Conservation (phyloP, 805 yeast genomes). For the Wickerhamiella australiensis region DNA sequence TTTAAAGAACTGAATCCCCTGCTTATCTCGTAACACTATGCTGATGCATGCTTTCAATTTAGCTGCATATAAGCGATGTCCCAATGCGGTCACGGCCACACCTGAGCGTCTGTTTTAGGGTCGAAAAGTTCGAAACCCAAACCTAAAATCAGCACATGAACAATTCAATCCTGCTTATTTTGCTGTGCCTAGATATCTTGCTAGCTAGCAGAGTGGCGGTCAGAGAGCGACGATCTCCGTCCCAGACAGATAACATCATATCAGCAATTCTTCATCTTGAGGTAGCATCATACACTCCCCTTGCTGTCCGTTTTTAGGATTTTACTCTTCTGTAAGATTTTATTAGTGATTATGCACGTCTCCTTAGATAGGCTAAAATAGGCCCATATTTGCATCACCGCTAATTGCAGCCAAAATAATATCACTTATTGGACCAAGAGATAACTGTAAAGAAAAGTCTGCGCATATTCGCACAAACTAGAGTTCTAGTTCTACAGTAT, state of each 20-base stretch:
- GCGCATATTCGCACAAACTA: no score
- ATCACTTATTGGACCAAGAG: background rate
- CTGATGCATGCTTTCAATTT: background rate
- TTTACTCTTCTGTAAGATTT: no score
- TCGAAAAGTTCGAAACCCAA: background rate
- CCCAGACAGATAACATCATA: no score
- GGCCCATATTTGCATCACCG: background rate
- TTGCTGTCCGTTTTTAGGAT: no score
- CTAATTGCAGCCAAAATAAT: background rate
- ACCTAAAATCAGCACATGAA: no score
- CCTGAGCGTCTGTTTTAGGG: background rate
- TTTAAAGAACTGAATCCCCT: background rate
- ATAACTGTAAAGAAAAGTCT: no score
- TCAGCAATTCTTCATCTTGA: no score
- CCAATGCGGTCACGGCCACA: background rate
- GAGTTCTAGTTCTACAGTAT: background rate
- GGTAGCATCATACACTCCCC: no score
- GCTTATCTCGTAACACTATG: background rate
- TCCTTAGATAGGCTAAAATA: background rate
- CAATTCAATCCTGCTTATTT: no score
- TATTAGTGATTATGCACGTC: background rate
- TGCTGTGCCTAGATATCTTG: no score
- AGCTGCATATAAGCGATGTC: conserved; percentile 2
- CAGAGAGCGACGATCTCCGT: no score
- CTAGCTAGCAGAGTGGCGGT: no score